phyloP scores from a whole-genome alignment of 495 filamentous ascomycete species.

The Oidiodendron maius region DNA sequence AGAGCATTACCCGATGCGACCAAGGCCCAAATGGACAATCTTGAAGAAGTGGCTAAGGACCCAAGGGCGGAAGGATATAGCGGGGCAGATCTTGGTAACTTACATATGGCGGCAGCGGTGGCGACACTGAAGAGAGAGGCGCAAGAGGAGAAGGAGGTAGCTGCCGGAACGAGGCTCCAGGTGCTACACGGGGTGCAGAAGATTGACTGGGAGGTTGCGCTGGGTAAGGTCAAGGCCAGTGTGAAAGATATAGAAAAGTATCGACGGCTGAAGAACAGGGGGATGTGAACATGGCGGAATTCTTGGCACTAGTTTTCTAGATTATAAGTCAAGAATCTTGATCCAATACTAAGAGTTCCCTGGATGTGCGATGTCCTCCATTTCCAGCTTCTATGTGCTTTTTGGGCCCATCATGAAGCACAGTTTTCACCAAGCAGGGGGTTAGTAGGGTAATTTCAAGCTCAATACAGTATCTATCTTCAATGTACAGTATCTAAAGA shows the following conservation, averaged over 20 bases:
- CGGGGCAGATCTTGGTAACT: conserved; percentile 79
- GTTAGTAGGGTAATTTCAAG: too few species aligned
- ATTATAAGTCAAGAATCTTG: too few species aligned
- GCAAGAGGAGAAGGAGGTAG: conserved; percentile 17
- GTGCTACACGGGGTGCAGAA: conserved; percentile 39
- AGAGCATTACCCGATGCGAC: conserved; percentile 44
- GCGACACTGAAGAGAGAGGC: conserved; percentile 61
- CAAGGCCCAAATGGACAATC: conserved; percentile 27
- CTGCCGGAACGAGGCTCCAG: conserved; percentile 15
- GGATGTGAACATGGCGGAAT: too few species aligned
- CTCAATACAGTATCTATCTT: too few species aligned
- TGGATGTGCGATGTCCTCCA: too few species aligned
- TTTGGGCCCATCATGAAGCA: too few species aligned
- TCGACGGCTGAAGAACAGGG: conserved; percentile 45
- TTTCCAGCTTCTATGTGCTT: too few species aligned
- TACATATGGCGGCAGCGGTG: conserved; percentile 72
- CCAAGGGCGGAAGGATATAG: conserved; percentile 73
- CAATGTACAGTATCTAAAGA: too few species aligned
- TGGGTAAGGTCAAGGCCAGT: conserved; percentile 67
- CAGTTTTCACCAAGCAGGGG: too few species aligned
- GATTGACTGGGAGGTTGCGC: conserved; percentile 73
- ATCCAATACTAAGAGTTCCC: too few species aligned
- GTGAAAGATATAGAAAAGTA: conserved; percentile 74
- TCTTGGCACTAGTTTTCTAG: too few species aligned
- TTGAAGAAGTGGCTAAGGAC: conserved; percentile 59